phyloP scores from a whole-genome alignment of 164 flowering plant species.

The Tetrastigma voinierianum region DNA sequence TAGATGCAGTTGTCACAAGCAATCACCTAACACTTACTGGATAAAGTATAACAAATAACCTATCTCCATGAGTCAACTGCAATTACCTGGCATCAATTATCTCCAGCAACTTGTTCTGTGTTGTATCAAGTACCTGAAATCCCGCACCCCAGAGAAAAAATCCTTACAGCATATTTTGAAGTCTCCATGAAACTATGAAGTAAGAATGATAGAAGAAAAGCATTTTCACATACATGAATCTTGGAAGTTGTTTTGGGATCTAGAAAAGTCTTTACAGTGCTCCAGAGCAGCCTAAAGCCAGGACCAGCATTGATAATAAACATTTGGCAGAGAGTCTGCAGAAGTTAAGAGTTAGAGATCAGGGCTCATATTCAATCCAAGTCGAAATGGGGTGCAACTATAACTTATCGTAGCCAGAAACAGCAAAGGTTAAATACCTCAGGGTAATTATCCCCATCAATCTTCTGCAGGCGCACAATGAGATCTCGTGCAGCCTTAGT shows the following conservation, averaged over 20 bases:
- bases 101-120: conserved; percentile 88
- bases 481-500: conserved; percentile 79
- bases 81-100: conserved; percentile 82
- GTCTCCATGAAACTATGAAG: background rate
- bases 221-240: conserved; percentile 63
- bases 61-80: background rate
- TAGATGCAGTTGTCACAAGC: background rate
- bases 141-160: background rate
- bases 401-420: background rate
- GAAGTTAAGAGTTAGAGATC: background rate
- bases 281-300: conserved; percentile 89
- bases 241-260: conserved; percentile 89
- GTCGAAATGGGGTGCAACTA: background rate
- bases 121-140: conserved; percentile 77
- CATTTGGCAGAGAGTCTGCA: conserved; percentile 86
- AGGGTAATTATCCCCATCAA: conserved; percentile 92
- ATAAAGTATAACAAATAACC: background rate
- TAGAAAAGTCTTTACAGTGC: conserved; percentile 73
- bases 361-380: background rate
- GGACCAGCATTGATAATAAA: conserved; percentile 96
- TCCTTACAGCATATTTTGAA: background rate
- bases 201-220: background rate
- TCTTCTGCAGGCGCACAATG: conserved; percentile 71
- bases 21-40: too few relatives aligned
- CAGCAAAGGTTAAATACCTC: conserved; percentile 56